Percentiles rank a stretch among this genome's conserved stretches.
Conservation (phyloP, 1,284 basidiomycete genomes). For the Termitomyces sp. region DNA sequence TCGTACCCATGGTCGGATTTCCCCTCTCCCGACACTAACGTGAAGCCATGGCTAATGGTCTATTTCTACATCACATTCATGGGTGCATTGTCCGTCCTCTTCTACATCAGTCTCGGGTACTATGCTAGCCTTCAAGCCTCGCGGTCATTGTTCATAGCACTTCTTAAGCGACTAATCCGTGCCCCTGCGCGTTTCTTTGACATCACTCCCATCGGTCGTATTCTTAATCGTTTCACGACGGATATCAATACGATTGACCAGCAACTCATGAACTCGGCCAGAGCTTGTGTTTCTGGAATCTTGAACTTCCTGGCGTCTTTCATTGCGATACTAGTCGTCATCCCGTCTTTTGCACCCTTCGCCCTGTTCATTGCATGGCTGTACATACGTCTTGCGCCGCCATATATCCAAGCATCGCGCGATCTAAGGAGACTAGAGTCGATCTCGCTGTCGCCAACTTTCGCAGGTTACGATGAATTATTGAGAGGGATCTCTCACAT, state of each 20-base stretch:
- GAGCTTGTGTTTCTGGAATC: constrained; percentile 49
- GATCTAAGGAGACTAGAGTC: constrained; percentile 72
- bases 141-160: constrained; percentile 48
- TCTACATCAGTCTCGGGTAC: constrained; percentile 59
- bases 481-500: constrained; percentile 74
- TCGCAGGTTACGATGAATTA: constrained; percentile 76
- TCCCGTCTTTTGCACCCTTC: constrained; percentile 67
- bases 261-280: constrained; percentile 52
- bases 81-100: constrained; percentile 47
- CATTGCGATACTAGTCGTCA: constrained; percentile 56
- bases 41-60: constrained; percentile 61
- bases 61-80: constrained; percentile 57
- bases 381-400: constrained; percentile 66
- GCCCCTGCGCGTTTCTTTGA: constrained; percentile 68
- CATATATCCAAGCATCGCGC: constrained; percentile 65
- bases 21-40: constrained; percentile 52
- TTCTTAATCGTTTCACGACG: constrained; percentile 77
- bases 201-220: constrained; percentile 64
- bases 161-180: constrained; percentile 50
- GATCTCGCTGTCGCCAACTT: constrained; percentile 62
- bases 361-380: constrained; percentile 67
- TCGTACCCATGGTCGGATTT: constrained; percentile 41
- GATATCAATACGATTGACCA: constrained; percentile 74
- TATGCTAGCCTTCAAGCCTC: constrained; percentile 65
- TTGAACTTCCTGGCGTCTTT: constrained; percentile 65